Base-by-base conservation (phyloP, 139 green algal genomes). In the Chlorella sp. region DNA sequence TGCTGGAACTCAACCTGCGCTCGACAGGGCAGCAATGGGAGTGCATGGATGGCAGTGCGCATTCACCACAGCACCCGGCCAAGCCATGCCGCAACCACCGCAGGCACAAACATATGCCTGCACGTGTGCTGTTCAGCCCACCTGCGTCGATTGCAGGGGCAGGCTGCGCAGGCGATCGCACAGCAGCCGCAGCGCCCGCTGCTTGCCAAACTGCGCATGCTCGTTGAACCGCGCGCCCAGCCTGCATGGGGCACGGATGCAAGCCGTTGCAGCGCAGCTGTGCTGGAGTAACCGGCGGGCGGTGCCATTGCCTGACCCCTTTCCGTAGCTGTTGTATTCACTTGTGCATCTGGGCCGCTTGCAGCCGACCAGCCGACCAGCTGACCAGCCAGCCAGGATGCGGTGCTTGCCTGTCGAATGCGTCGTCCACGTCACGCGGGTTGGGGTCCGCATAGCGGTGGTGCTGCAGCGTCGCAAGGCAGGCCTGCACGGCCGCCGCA, bases 161-260 rank as follows among this genome's bases (percentile, higher is more conserved):
- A 78, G 9, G 15, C 18, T 38, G 21, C 73, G 56, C 21, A 87
- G 83, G 30, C 21, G 73, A 4, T 15, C 11, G 3, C 36, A 38
- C 56, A 87, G 74, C 65, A 82, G 51, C 34, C 39, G 51, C 67
- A 87, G 83, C 38, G 71, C 83, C 3, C 57, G 74, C 76, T 72
- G 56, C 74, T 87, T 84, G 26, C n/a, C 74, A 67, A 87, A 87
- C 74, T 87, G 83, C 5, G 83, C 83, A 56, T 83, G n/a, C 67
- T 87, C 83, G 28, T 64, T 60, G 0, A 87, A 28, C 25, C 83
- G 73, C 7, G 83, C 83, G 11, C 3, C 20, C n/a, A 87, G 62
- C 56, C 74, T 83, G 71, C 57, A 62, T 15, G 51, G 51, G 34
- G 44, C 25, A 20, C 36, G 57, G 15, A 30, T 28, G 28, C 21